phyloP scores from a whole-genome alignment of 208 protist species.

The Acanthamoeba royreba region DNA sequence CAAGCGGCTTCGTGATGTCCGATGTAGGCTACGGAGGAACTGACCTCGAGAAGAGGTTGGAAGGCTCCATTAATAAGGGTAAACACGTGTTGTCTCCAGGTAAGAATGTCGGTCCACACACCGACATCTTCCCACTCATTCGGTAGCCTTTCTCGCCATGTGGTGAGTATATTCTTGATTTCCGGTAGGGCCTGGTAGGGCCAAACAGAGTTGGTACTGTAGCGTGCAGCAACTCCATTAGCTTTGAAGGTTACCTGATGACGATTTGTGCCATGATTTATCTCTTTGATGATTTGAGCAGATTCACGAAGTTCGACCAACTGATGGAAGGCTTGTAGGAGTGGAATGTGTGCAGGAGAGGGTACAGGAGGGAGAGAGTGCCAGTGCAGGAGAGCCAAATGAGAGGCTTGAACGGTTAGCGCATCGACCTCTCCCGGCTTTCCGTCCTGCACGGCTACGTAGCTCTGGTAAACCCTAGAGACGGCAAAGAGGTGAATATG shows the following conservation, averaged over 20 bases:
- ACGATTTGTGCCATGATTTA: constrained; percentile 38
- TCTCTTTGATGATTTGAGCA: constrained; percentile 54
- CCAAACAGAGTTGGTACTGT: background rate
- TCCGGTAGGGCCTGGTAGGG: constrained; percentile 50
- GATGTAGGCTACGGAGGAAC: constrained; percentile 44
- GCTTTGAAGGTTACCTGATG: background rate
- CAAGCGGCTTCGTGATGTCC: constrained; percentile 74
- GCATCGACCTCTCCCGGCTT: constrained; percentile 52
- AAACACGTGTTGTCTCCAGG: constrained; percentile 75
- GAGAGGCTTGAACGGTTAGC: constrained; percentile 42
- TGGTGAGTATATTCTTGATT: constrained; percentile 58
- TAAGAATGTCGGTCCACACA: constrained; percentile 67
- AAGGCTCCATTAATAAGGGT: constrained; percentile 34
- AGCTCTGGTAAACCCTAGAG: constrained; percentile 62
- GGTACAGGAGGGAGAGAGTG: constrained; percentile 25
- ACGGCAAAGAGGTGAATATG: background rate
- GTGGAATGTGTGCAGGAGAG: constrained; percentile 48
- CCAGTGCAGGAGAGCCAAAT: constrained; percentile 55
- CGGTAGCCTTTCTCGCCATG: constrained; percentile 68
- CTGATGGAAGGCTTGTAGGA: constrained; percentile 67
- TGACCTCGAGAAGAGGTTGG: constrained; percentile 17
- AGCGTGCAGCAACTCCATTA: background rate
- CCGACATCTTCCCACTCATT: constrained; percentile 69
- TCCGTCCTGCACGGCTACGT: constrained; percentile 60
- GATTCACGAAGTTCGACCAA: constrained; percentile 68